Percentiles rank a stretch among this genome's conserved stretches.
These are phyloP conservation scores for Aspergillus leporis DNA, from an alignment of 495 filamentous ascomycete genomes.

Conservation along the genomic window DNA sequence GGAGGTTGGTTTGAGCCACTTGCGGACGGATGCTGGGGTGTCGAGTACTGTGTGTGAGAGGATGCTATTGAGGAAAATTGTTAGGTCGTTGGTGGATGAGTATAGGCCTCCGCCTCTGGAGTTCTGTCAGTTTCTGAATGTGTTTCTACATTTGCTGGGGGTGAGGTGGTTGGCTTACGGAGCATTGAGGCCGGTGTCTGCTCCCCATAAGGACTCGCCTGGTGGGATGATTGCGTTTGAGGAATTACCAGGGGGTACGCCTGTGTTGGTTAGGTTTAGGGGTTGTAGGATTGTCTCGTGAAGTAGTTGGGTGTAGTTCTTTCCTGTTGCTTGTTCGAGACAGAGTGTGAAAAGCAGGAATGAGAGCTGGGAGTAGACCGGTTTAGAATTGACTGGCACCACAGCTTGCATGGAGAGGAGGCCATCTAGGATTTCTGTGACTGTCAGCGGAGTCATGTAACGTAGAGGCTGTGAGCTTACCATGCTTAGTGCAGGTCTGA, in stretches of 20 bases:
- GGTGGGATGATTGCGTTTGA: constrained; percentile 12
- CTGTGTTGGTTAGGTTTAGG: constrained; percentile 15
- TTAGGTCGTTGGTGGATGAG: constrained; percentile 15
- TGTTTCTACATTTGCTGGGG: background rate
- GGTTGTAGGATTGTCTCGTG: constrained; percentile 13
- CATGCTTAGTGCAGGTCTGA: constrained; percentile 7
- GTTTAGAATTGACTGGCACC: constrained; percentile 12
- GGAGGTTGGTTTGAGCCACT: constrained; percentile 20
- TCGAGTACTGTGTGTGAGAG: constrained; percentile 10
- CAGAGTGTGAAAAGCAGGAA: constrained; percentile 14
- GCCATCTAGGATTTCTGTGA: constrained; percentile 13
- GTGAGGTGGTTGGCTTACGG: constrained; percentile 18
- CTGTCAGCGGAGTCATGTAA: background rate
- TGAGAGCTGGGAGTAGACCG: constrained; percentile 17
- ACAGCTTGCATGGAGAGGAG: constrained; percentile 16
- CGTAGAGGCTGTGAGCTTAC: constrained; percentile 6
- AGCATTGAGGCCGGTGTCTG: constrained; percentile 13
- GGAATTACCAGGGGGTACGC: constrained; percentile 14
- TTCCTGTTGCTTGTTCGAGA: constrained; percentile 13
- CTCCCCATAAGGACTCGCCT: constrained; percentile 12
- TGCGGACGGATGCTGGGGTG: constrained; percentile 6
- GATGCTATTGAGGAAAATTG: constrained; percentile 11
- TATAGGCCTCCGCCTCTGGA: constrained; percentile 17
- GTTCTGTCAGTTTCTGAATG: background rate
- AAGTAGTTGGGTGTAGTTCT: constrained; percentile 15